Base-by-base conservation (phyloP, 2,329 filamentous ascomycete species). In the Aschersonia sp. region DNA sequence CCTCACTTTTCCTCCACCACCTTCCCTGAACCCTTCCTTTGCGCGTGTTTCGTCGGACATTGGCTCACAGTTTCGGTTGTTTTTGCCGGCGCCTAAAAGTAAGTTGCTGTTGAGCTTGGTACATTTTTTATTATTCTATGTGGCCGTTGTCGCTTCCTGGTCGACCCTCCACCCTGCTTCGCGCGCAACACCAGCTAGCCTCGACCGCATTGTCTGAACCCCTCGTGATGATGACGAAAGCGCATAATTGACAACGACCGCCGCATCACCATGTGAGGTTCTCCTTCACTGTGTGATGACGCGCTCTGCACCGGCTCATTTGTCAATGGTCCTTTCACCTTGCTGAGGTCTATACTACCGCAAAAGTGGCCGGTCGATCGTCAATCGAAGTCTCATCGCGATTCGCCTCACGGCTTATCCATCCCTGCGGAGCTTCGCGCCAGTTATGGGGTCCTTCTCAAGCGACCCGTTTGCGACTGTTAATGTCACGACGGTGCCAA, bases 51-150 rank as follows among this genome's bases (percentile, higher is more conserved):
- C 63, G 35, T 37, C 35, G 63, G 62, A 63, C 62, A 57, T 66
- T 65, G 62, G 60, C 63, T 64, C 58, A 65, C 60, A 64, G 58
- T 64, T 64, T 63, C 62, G 63, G 60, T 65, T 65, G 65, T 67
- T 70, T 65, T 70, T 70, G 63, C 65, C 67, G 69, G 69, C 69
- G 68, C 69, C 63, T 64, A 73, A 73, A 72, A 73, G 70, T 73
- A 63, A 73, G 70, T 73, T n/a, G 53, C 32, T 40, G 14, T 39
- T 22, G 22, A 22, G 22, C 22, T 22, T 22, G 22, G 22, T 22
- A 22, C 22, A 22, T 22, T 22, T 22, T 22, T 4, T 3, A 4
- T 22, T 22, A 22, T 39, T 39, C 35, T 39, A 2, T 12, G 9
- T 42, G 10, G 11, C n/a, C 10, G 40, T 42, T 14, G 7, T 12